A percentile compares a stretch with the other conserved stretches of the same genome.
Conservation (phyloP, 331 rosid genomes). For the Dryas integrifolia region DNA sequence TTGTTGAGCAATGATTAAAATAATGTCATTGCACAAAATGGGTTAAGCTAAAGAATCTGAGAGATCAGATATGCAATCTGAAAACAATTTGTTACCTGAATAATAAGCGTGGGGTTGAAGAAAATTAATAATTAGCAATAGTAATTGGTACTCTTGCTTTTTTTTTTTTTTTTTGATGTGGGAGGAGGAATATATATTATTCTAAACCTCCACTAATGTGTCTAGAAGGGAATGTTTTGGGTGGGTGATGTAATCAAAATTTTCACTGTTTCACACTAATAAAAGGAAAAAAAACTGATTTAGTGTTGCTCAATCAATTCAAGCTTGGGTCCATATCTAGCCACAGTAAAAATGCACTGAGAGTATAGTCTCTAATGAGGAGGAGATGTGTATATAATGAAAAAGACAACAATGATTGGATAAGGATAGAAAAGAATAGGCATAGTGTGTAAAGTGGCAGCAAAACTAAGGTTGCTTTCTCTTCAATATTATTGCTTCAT, state of each 20-base stretch:
- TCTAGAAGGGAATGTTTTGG: constrained; percentile 23
- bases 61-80: background rate
- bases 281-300: no score
- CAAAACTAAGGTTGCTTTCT: constrained; percentile 14
- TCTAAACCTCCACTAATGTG: constrained; percentile 10
- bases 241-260: constrained; percentile 9
- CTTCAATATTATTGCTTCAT: constrained; percentile 4
- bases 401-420: constrained; percentile 21
- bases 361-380: background rate
- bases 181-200: background rate
- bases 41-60: background rate
- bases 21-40: background rate
- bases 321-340: constrained; percentile 1
- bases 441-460: constrained; percentile 17
- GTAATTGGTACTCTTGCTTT: background rate
- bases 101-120: constrained; percentile 2
- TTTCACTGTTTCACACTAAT: background rate
- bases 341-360: constrained; percentile 26
- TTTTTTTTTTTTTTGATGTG: background rate
- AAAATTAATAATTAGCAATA: constrained; percentile 10
- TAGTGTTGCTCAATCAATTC: background rate
- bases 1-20: background rate
- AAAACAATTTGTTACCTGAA: background rate
- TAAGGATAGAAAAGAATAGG: constrained; percentile 11
- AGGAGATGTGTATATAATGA: constrained; percentile 18